These are phyloP conservation scores for Talaromyces ruber DNA, from an alignment of 495 filamentous ascomycete species.

Conservation along the genomic window DNA sequence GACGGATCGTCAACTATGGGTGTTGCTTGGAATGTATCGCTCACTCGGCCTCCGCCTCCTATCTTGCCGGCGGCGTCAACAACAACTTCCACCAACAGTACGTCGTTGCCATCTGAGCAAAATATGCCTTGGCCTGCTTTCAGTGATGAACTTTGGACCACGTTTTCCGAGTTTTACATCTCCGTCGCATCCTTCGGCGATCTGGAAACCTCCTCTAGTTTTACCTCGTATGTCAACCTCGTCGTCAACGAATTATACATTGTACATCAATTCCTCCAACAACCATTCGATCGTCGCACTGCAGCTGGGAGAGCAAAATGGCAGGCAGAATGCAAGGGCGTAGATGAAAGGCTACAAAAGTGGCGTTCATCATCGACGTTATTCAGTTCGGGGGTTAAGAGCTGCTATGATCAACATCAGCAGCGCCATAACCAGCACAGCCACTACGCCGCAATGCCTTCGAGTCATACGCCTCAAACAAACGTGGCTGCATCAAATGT, in stretches of 20 bases:
- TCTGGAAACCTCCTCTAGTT: constrained; percentile 1
- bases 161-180: too few relatives aligned
- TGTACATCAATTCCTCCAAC: constrained; percentile 21
- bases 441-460: too few relatives aligned
- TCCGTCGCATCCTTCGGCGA: too few relatives aligned
- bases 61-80: too few relatives aligned
- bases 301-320: constrained; percentile 15
- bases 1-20: constrained; percentile 21
- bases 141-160: too few relatives aligned
- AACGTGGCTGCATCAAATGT: neutral
- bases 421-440: too few relatives aligned
- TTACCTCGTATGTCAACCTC: constrained; percentile 15
- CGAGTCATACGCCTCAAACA: neutral
- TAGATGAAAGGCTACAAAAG: constrained; percentile 18
- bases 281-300: constrained; percentile 15
- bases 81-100: too few relatives aligned
- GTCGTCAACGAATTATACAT: constrained; percentile 18
- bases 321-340: constrained; percentile 18
- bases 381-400: neutral
- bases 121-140: too few relatives aligned
- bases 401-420: too few relatives aligned
- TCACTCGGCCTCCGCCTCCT: too few relatives aligned
- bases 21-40: constrained; percentile 14
- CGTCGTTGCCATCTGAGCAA: too few relatives aligned
- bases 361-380: constrained; percentile 15